phyloP scores from a whole-genome alignment of 2,329 filamentous ascomycete genomes.

The Gliomastix tumulicola region DNA sequence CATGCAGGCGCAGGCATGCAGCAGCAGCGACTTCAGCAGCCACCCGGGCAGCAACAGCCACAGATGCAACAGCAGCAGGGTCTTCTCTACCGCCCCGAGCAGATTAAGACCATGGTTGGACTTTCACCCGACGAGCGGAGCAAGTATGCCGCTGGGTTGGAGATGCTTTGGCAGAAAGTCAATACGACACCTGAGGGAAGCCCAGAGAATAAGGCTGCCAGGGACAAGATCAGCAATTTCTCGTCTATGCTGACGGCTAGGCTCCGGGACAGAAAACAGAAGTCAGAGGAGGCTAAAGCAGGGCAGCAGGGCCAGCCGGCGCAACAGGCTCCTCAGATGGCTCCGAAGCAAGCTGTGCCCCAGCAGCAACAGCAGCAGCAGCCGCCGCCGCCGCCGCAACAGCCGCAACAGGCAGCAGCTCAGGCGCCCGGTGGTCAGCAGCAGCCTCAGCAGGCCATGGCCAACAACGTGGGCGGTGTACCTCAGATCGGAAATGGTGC shows the following conservation, averaged over 20 bases:
- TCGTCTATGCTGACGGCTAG: constrained; percentile 49
- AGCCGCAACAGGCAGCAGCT: constrained; percentile 8
- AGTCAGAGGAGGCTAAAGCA: no score
- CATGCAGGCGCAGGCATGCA: constrained; percentile 4
- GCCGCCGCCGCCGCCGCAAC: constrained; percentile 11
- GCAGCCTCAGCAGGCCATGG: neutral
- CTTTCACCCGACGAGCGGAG: constrained; percentile 47
- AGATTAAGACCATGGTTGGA: constrained; percentile 41
- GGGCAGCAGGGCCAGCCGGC: constrained; percentile 20
- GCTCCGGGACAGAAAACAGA: constrained; percentile 33
- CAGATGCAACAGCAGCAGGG: constrained; percentile 12
- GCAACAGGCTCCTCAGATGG: constrained; percentile 12
- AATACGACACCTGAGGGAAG: constrained; percentile 40
- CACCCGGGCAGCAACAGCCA: constrained; percentile 30
- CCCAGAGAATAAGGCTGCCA: constrained; percentile 39
- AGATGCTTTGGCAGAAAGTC: constrained; percentile 44
- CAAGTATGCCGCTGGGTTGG: constrained; percentile 53
- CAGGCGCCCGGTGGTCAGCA: neutral
- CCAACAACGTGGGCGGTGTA: neutral
- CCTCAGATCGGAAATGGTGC: neutral
- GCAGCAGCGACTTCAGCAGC: constrained; percentile 33
- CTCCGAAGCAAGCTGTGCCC: constrained; percentile 11
- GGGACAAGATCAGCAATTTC: constrained; percentile 53
- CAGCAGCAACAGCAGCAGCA: constrained; percentile 14
- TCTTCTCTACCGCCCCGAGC: constrained; percentile 42